A percentile compares a stretch with the other conserved stretches of the same genome.
phyloP scores from a whole-genome alignment of 371 early-diverging fungal species.

The Rozella allomycis region DNA sequence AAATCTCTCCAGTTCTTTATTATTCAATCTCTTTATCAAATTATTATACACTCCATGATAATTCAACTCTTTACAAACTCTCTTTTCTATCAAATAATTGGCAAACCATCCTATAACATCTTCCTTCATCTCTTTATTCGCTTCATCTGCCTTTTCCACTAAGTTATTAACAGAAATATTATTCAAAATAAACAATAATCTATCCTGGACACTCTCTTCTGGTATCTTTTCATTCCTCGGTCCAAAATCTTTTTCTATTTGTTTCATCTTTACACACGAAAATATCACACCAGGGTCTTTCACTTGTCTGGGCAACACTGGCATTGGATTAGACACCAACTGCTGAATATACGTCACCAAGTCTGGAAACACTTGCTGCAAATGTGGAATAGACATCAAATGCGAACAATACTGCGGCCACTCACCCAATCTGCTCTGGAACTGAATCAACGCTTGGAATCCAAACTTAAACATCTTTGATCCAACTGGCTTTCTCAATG shows the following conservation, averaged over 20 bases:
- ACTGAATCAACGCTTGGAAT: conserved; percentile 56
- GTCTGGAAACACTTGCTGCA: conserved; percentile 54
- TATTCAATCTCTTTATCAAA: conserved; percentile 45
- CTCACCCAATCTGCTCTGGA: conserved; percentile 53
- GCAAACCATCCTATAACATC: conserved; percentile 67
- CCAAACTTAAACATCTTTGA: conserved; percentile 78
- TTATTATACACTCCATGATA: conserved; percentile 64
- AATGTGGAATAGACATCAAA: conserved; percentile 48
- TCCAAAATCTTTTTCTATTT: not conserved
- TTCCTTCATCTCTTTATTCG: conserved; percentile 44
- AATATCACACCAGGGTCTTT: too few relatives aligned
- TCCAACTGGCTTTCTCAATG: conserved; percentile 49
- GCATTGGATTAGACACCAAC: conserved; percentile 14
- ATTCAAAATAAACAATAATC: conserved; percentile 85
- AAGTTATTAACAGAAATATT: conserved; percentile 72
- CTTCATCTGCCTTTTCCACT: conserved; percentile 49
- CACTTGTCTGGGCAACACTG: conserved; percentile 6
- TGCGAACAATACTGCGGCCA: conserved; percentile 72
- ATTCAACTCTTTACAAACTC: conserved; percentile 84
- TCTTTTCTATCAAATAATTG: conserved; percentile 71
- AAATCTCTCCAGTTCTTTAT: conserved; percentile 32
- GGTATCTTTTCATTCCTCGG: conserved; percentile 10
- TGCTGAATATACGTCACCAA: conserved; percentile 29
- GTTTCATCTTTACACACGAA: too few relatives aligned
- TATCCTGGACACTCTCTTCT: conserved; percentile 53